These are phyloP conservation scores for Sclerotiophoma versabilis DNA, from an alignment of 2,329 filamentous ascomycete species.

Conservation along the genomic window DNA sequence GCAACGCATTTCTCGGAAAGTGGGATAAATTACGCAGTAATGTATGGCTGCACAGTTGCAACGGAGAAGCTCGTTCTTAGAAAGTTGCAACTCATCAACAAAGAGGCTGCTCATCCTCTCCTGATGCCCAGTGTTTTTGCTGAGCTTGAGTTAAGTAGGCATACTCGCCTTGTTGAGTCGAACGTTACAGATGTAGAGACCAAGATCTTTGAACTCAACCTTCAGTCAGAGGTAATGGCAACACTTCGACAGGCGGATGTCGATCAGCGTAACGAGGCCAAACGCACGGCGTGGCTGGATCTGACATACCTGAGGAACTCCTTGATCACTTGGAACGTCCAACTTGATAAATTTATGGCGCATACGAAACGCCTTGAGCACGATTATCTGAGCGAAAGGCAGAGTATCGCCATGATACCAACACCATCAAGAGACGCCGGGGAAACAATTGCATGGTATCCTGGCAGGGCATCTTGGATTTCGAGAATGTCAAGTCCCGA, in stretches of 20 bases:
- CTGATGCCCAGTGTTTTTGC: constrained; percentile 24
- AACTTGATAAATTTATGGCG: constrained; percentile 21
- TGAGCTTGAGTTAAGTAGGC: constrained; percentile 22
- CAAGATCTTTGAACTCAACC: constrained; percentile 22
- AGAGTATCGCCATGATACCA: background rate
- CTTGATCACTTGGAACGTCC: constrained; percentile 25
- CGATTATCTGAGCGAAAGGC: background rate
- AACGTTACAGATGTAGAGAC: constrained; percentile 22
- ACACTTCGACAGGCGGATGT: background rate
- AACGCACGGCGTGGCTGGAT: constrained; percentile 25
- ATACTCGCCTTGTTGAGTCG: constrained; percentile 20
- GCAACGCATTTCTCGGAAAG: constrained; percentile 18
- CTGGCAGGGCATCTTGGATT: no score
- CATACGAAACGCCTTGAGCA: constrained; percentile 12
- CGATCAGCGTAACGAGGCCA: constrained; percentile 16
- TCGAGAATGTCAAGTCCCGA: no score
- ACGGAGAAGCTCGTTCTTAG: constrained; percentile 18
- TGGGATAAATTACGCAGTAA: constrained; percentile 21
- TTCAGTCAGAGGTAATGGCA: background rate
- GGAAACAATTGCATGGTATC: no score
- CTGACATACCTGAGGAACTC: constrained; percentile 26
- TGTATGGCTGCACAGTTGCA: constrained; percentile 19
- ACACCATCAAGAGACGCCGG: no score
- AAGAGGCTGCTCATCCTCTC: constrained; percentile 23
- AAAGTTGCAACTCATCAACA: constrained; percentile 7